A percentile compares a stretch with the other conserved stretches of the same genome.
Evolutionary conservation across 176 grass and related monocot genomes (phyloP).

Genomic region (Tillandsia leiboldiana): DNA sequence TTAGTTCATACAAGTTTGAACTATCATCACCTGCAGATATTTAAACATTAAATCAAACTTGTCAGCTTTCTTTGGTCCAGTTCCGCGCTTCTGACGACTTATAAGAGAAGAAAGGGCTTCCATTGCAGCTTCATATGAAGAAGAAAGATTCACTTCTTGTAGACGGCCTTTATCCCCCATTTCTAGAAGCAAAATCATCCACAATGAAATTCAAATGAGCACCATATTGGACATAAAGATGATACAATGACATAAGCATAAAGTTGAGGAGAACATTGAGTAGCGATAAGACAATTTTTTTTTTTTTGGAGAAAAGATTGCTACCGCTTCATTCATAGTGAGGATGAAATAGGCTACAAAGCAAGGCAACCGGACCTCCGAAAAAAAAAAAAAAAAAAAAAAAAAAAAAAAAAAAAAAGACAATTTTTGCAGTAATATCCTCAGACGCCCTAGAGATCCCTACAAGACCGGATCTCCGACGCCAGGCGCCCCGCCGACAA

Average conservation of each 20-base stretch:
- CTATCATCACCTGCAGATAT: conserved; percentile 30
- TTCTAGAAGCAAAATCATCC: conserved; percentile 1
- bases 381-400: too few species aligned
- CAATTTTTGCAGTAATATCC: too few species aligned
- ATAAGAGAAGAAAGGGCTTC: conserved; percentile 35
- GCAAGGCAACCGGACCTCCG: too few species aligned
- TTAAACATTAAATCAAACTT: conserved; percentile 23
- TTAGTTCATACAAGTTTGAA: background rate
- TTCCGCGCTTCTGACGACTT: conserved; percentile 17
- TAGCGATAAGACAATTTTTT: background rate
- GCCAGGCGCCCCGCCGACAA: background rate
- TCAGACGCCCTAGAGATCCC: too few species aligned
- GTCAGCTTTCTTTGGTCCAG: conserved; percentile 1
- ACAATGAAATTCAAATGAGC: background rate
- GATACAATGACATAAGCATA: background rate
- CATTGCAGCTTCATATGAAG: conserved; percentile 45
- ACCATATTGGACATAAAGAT: background rate
- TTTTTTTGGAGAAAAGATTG: too few species aligned
- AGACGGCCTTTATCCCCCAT: conserved; percentile 18
- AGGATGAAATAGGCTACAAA: too few species aligned
- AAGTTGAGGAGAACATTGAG: background rate
- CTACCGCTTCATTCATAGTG: too few species aligned
- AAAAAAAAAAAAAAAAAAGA: too few species aligned
- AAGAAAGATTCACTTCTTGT: conserved; percentile 12
- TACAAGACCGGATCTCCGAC: too few species aligned